phyloP scores from a whole-genome alignment of 1,284 basidiomycete species.

The Marasmius sp. region DNA sequence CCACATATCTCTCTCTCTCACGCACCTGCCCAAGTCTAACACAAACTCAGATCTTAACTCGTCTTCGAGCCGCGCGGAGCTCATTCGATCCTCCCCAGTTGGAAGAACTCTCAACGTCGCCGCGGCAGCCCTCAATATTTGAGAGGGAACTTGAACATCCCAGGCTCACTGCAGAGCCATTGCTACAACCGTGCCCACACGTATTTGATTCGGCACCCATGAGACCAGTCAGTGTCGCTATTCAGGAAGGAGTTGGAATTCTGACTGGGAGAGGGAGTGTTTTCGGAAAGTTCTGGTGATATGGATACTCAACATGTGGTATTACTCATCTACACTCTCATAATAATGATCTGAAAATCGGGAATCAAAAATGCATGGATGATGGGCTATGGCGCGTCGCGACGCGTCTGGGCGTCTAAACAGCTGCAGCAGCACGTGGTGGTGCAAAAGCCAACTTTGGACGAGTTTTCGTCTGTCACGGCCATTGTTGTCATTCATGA shows the following conservation, averaged over 20 bases:
- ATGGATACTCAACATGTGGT: background rate
- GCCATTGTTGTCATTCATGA: background rate
- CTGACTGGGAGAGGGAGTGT: conserved; percentile 56
- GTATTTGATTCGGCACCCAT: conserved; percentile 74
- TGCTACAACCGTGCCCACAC: conserved; percentile 73
- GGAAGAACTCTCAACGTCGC: conserved; percentile 40
- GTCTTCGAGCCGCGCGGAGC: conserved; percentile 54
- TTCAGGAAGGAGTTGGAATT: conserved; percentile 68
- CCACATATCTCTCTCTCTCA: background rate
- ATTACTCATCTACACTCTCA: background rate
- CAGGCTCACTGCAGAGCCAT: conserved; percentile 45
- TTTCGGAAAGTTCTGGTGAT: conserved; percentile 66
- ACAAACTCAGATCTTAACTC: conserved; percentile 45
- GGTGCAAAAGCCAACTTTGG: background rate
- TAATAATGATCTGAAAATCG: background rate
- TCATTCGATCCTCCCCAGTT: conserved; percentile 51
- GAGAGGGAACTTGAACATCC: conserved; percentile 68
- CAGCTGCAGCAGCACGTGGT: background rate
- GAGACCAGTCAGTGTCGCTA: conserved; percentile 72
- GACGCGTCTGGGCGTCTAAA: background rate
- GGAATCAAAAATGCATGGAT: background rate
- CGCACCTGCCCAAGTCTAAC: conserved; percentile 3
- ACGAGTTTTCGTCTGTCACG: background rate
- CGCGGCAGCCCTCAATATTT: conserved; percentile 68
- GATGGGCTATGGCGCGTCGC: no score